Conservation (phyloP, 83 land plant genomes). For the Larix sibirica region DNA sequence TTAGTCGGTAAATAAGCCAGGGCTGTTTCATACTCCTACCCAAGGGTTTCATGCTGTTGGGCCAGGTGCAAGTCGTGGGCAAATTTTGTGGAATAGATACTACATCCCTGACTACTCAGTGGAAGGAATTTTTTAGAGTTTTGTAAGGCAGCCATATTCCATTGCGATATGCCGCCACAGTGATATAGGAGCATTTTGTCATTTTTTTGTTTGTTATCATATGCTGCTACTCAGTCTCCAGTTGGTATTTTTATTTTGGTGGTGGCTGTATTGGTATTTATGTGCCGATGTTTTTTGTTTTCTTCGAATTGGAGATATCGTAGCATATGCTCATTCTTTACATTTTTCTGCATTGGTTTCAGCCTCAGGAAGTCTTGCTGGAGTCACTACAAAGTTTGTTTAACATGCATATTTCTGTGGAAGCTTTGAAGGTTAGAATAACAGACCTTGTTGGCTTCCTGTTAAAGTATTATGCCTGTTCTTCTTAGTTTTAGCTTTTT, state of each 20-base stretch:
- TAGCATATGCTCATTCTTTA: slow-evolving; percentile 4
- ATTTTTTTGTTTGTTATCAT: too few species aligned
- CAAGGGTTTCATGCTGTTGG: too few species aligned
- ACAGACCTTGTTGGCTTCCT: background rate
- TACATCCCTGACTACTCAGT: too few species aligned
- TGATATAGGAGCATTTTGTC: too few species aligned
- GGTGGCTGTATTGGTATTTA: background rate
- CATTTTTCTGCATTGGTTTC: background rate
- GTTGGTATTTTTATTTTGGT: background rate
- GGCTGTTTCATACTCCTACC: too few species aligned
- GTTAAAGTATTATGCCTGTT: background rate
- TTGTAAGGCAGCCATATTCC: too few species aligned
- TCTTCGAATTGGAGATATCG: background rate
- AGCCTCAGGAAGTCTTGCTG: slow-evolving; percentile 43
- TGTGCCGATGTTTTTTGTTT: background rate
- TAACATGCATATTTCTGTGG: slow-evolving; percentile 56
- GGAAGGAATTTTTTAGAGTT: too few species aligned
- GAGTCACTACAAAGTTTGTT: slow-evolving; percentile 45
- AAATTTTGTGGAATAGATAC: too few species aligned
- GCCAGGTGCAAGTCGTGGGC: too few species aligned
- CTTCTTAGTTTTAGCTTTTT: slow-evolving; percentile 7
- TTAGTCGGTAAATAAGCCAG: too few species aligned
- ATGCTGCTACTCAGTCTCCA: background rate
- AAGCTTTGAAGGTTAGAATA: slow-evolving; percentile 48
- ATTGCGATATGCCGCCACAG: too few species aligned